A percentile compares a stretch with the other conserved stretches of the same genome.
Conservation (phyloP, 352 stramenopile genomes). For the Poterioochromonas sp. region DNA sequence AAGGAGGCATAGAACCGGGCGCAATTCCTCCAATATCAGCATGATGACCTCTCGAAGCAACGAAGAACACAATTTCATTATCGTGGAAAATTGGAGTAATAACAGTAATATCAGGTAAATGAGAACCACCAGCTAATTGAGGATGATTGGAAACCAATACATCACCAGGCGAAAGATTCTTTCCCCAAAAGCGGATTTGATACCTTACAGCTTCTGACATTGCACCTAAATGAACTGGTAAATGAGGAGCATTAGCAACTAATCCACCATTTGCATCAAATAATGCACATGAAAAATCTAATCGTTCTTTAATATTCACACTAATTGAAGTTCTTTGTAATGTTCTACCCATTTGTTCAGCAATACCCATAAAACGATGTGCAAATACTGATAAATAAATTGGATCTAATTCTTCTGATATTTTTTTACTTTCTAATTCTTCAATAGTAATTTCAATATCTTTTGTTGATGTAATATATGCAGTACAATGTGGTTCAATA, state of each 20-base stretch:
- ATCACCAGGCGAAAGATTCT: slow-evolving; percentile 83
- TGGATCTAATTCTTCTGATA: slow-evolving; percentile 59
- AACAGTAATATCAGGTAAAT: slow-evolving; percentile 98
- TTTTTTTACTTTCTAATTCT: slow-evolving; percentile 35
- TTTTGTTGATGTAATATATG: slow-evolving; percentile 79
- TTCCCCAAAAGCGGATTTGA: slow-evolving; percentile 65
- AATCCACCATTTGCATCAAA: slow-evolving; percentile 93
- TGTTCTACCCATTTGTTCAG: slow-evolving; percentile 97
- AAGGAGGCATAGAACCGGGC: slow-evolving; percentile 51
- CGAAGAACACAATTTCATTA: slow-evolving; percentile 91
- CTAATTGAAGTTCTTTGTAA: slow-evolving; percentile 79
- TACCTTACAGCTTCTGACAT: slow-evolving; percentile 95
- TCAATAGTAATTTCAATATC: slow-evolving; percentile 81
- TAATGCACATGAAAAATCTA: slow-evolving; percentile 97
- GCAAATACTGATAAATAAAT: slow-evolving; percentile 93
- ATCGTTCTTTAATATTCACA: slow-evolving; percentile 98
- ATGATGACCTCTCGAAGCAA: slow-evolving; percentile 93
- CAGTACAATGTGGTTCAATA: slow-evolving; percentile 85
- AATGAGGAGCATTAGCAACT: slow-evolving; percentile 96
- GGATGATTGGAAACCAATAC: slow-evolving; percentile 98
- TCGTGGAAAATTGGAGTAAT: slow-evolving; percentile 96
- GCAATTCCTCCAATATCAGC: slow-evolving; percentile 94
- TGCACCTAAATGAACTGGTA: slow-evolving; percentile 94
- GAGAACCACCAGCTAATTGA: slow-evolving; percentile 87
- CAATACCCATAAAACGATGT: slow-evolving; percentile 98